phyloP scores from a whole-genome alignment of 495 filamentous ascomycete genomes.

The Oidiodendron maius region DNA sequence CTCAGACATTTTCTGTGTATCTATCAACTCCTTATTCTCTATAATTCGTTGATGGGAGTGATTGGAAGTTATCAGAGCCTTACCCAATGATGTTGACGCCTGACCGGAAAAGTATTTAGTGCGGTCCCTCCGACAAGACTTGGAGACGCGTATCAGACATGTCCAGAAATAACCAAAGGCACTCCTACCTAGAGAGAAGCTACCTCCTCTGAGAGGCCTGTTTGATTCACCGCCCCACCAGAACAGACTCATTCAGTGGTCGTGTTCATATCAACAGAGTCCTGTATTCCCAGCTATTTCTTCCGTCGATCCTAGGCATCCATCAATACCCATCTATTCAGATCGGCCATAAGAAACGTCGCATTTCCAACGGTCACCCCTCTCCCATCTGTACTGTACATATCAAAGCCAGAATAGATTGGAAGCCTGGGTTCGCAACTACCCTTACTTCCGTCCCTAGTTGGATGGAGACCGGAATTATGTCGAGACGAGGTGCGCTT shows the following conservation, averaged over 20 bases:
- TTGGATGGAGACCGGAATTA: conserved; percentile 14
- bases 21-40: neutral
- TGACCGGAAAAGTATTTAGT: conserved; percentile 8
- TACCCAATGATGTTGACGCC: conserved; percentile 18
- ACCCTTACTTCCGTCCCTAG: conserved; percentile 8
- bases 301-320: conserved; percentile 37
- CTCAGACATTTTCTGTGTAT: neutral
- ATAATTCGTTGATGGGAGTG: conserved; percentile 3
- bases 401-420: conserved; percentile 25
- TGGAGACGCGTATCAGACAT: conserved; percentile 19
- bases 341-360: conserved; percentile 32
- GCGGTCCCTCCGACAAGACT: conserved; percentile 6
- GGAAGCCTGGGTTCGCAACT: conserved; percentile 20
- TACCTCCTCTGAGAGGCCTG: conserved; percentile 48
- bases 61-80: conserved; percentile 11
- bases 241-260: conserved; percentile 33
- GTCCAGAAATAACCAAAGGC: conserved; percentile 16
- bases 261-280: conserved; percentile 36
- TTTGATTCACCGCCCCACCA: too few species aligned
- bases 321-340: conserved; percentile 17
- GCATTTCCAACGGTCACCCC: conserved; percentile 31
- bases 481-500: conserved; percentile 17
- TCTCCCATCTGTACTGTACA: conserved; percentile 19
- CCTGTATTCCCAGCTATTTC: conserved; percentile 30
- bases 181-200: conserved; percentile 33